Base-by-base conservation (phyloP, 208 protist genomes). In the Trypanosoma brucei region DNA sequence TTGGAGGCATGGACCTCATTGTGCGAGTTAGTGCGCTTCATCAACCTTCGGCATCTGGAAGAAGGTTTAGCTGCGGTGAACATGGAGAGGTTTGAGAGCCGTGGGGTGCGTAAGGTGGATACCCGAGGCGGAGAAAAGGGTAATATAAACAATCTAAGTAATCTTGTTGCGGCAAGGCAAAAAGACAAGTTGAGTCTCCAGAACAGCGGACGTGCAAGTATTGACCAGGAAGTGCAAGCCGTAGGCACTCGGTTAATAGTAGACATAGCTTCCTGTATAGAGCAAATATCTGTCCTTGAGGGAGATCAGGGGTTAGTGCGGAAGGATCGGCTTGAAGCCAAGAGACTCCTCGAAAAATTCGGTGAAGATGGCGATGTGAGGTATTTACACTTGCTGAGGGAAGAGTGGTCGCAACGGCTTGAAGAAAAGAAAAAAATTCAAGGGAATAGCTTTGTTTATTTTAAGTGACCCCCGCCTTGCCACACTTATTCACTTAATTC, bases 191-290 rank as follows among this genome's bases (percentile, higher is more conserved):
- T 53, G n/a, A 37, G 35, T 53, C 33, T 7, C 13, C 3, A 56
- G 7, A 49, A 54, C 6, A 13, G 30, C 1, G 55, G 48, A 3
- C 22, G 22, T 35, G 36, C 61, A 51, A 40, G 59, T 3, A 36
- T 63, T 42, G 31, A 67, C 58, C 50, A 58, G 3, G 82, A 88
- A 54, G 72, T 83, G 55, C 75, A 70, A 30, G 64, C 62, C 53
- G 70, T 75, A 33, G 78, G 66, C 30, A 75, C 75, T 33, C 67
- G 67, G 30, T 51, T 78, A 13, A 75, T 88, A 38, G 34, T 71
- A 2, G 76, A 78, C 59, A 83, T 88, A 72, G 75, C 75, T 0
- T 74, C 66, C 9, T 68, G 76, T 33, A 76, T 88, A 48, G 76
- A 84, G 51, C 82, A 88, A 59, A 56, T 83, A 40, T 65, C 72